A percentile compares a stretch with the other conserved stretches of the same genome.
Evolutionary conservation across 2,329 filamentous ascomycete genomes (phyloP).

Genomic region (Fusarium paranaense): DNA sequence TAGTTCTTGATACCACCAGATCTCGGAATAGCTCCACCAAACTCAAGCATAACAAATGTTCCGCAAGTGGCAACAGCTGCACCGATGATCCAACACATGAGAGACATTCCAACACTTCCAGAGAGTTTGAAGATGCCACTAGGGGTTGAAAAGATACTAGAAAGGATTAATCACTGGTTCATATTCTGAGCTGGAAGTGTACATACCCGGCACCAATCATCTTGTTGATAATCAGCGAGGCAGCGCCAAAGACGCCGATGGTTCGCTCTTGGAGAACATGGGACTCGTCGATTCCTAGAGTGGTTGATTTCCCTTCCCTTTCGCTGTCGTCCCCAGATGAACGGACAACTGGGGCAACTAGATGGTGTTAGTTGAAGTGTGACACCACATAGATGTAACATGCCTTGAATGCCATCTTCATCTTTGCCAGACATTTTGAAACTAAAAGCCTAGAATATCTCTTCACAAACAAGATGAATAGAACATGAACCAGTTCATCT

Average conservation of each 20-base stretch:
- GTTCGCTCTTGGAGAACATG: conserved; percentile 31
- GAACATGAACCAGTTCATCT: neutral
- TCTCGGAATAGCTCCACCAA: conserved; percentile 38
- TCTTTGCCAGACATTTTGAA: conserved; percentile 1
- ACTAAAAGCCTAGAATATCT: neutral
- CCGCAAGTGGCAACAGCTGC: conserved; percentile 38
- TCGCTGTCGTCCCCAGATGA: conserved; percentile 8
- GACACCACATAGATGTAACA: neutral
- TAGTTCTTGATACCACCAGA: conserved; percentile 43
- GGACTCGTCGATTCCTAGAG: conserved; percentile 3
- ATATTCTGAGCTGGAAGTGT: neutral
- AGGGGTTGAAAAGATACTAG: conserved; percentile 41
- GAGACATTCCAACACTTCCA: conserved; percentile 40
- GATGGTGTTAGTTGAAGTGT: neutral
- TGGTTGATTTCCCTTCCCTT: neutral
- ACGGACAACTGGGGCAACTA: conserved; percentile 1
- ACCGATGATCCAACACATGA: conserved; percentile 41
- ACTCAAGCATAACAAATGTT: conserved; percentile 39
- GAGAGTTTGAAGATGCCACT: conserved; percentile 35
- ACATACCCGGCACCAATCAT: conserved; percentile 40
- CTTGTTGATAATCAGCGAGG: conserved; percentile 40
- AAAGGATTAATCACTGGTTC: no score
- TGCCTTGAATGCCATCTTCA: neutral
- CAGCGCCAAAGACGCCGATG: conserved; percentile 37
- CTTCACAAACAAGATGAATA: neutral